Evolutionary conservation across 2,329 filamentous ascomycete species (phyloP), one percentile per base, ranked within the genome.

Genomic region (Botrytis byssoidea): DNA sequence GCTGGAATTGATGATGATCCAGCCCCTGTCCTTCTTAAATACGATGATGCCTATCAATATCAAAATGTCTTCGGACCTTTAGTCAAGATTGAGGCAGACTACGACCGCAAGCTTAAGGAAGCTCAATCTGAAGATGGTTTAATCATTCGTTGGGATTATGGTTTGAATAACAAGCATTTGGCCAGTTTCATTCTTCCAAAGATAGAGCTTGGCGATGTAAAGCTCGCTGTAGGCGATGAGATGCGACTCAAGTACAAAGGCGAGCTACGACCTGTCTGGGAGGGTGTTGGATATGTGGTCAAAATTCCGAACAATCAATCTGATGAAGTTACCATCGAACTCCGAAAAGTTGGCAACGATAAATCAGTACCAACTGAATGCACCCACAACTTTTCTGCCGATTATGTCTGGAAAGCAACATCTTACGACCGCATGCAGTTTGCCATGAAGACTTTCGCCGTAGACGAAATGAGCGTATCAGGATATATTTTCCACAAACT

Each of bases 271-370:
- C 89, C 93, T 22, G 90, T 93, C 74, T 99, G 96, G 96, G 96
- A 99, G 82, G 96, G 96, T 55, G 96, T 99, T 48, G 96, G 96
- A 77, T 99, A 99, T 83, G 96, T 99, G 75, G 95, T 98, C 85
- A 99, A 99, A 85, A 98, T 99, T 74, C 97, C 96, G 35, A 98
- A 99, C 87, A 98, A 98, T 83, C 94, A 97, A 85, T 98, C 95
- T 22, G 96, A 99, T 80, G 95, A 99, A 82, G 96, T 99, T 70
- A 97, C 93, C 16, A 92, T 99, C 77, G 96, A 99, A 82, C 85
- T 99, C 81, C 93, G 96, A 78, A 94, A 96, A 80, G 95, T 96
- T 76, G 95, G 94, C 75, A 97, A 97, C 81, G 95, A 98, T 85
- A 98, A 98, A 83, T 93, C 92, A 42, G 93, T 98, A 1, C 96